These are phyloP conservation scores for Neurospora cerealis DNA, from an alignment of 495 filamentous ascomycete species.

Conservation along the genomic window DNA sequence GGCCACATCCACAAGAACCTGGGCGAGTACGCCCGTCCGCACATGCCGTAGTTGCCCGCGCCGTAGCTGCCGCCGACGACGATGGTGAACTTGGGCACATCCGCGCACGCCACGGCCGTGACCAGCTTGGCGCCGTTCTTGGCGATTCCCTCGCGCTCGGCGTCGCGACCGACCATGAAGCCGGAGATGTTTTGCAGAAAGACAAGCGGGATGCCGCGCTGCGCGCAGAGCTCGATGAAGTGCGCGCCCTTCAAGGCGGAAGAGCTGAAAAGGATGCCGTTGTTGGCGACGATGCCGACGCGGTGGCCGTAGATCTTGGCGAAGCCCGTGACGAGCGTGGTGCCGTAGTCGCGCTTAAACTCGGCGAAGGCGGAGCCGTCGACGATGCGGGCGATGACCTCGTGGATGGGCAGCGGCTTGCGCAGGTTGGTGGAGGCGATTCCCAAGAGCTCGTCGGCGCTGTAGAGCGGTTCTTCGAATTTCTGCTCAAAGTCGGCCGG, in stretches of 20 bases:
- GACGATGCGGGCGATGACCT: conserved; percentile 89
- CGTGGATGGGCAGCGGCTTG: conserved; percentile 71
- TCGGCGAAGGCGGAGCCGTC: conserved; percentile 85
- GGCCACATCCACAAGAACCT: conserved; percentile 97
- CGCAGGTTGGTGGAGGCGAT: conserved; percentile 85
- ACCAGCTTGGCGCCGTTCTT: conserved; percentile 98
- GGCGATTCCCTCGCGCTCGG: conserved; percentile 89
- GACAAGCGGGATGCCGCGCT: conserved; percentile 79
- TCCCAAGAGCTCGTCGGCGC: conserved; percentile 70
- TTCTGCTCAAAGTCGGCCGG: conserved; percentile 8
- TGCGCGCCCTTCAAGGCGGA: conserved; percentile 90
- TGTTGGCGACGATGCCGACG: conserved; percentile 92
- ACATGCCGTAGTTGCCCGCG: conserved; percentile 60
- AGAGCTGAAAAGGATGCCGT: conserved; percentile 92
- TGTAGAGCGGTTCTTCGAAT: conserved; percentile 66
- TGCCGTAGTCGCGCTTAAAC: conserved; percentile 90
- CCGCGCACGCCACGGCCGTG: conserved; percentile 87
- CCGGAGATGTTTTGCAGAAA: conserved; percentile 96
- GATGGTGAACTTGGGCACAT: conserved; percentile 95
- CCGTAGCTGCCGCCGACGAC: conserved; percentile 88
- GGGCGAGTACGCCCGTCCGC: conserved; percentile 88
- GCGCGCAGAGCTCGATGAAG: conserved; percentile 94
- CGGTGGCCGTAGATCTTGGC: conserved; percentile 81
- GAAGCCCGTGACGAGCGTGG: conserved; percentile 88
- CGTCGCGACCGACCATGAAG: conserved; percentile 94